Base-by-base conservation (phyloP, 179 eudicot species). In the Silene noctiflora region DNA sequence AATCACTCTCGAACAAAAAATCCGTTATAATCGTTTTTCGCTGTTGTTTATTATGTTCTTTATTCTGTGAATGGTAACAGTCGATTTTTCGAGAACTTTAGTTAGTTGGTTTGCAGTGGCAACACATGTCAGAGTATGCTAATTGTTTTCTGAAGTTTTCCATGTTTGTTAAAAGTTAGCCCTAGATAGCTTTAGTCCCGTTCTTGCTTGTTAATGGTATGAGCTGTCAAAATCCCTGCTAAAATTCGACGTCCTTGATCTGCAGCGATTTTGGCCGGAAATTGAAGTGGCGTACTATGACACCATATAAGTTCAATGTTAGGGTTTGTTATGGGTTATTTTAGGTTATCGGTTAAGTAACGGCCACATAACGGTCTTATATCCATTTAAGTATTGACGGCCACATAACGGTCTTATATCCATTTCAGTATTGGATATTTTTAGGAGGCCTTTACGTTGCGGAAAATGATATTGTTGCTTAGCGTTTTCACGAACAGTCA, bases 71-170 rank as follows among this genome's bases (percentile, higher is more conserved):
- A 67, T 71, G 60, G 29, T 68, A 72, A 67, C 7, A 67, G 69
- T 24, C 67, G 22, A 14, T 78, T 63, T 46, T 22, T 51, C 58
- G 7, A 7, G 16, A 14, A 21, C 59, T 62, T 12, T 69, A 14
- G 31, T 75, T 61, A 62, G 56, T 68, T 74, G 70, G 70, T 59
- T 51, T 75, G 44, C 33, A 20, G 46, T 75, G 48, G 72, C 27
- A 33, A 68, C 66, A 31, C 64, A 70, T 63, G 77, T 12, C 24
- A n/a, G 69, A 14, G 58, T 51, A 14, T 51, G 58, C 11, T 51
- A 51, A 3, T 51, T 51, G 3, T 51, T 16, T 51, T 11, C 12
- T 0, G 12, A 51, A 14, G 14, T 13, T 51, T 51, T 13, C 58
- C 58, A 51, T 51, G 73, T 65, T 72, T 24, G 59, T 66, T 24